A percentile compares a stretch with the other conserved stretches of the same genome.
These are phyloP conservation scores for Carex arenaria DNA, from an alignment of 202 grass and related monocot species.

Conservation along the genomic window DNA sequence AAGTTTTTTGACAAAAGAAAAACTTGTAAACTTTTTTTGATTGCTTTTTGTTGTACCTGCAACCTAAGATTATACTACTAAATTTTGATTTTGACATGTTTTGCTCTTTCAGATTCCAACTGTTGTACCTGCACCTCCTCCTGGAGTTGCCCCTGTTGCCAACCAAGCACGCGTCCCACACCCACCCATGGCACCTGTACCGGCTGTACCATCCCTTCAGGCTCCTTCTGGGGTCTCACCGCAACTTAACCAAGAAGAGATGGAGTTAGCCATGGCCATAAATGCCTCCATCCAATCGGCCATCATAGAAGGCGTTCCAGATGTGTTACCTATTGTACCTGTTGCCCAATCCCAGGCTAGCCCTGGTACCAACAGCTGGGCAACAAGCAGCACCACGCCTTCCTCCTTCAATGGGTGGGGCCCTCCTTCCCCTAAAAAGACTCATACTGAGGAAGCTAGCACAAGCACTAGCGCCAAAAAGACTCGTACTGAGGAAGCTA, in stretches of 20 bases:
- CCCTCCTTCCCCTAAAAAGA: conserved; percentile 33
- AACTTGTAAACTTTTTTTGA: too few species aligned
- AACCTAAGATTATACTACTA: not conserved
- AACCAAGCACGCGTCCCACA: conserved; percentile 20
- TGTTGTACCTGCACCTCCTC: conserved; percentile 30
- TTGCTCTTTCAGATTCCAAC: conserved; percentile 34
- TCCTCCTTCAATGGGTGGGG: conserved; percentile 67
- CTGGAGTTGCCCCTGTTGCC: conserved; percentile 1
- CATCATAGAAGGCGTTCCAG: conserved; percentile 73
- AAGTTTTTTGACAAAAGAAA: too few species aligned
- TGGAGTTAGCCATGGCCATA: conserved; percentile 79
- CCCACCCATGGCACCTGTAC: conserved; percentile 13
- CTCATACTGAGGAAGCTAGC: conserved; percentile 30
- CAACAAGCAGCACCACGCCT: conserved; percentile 27
- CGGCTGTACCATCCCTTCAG: not conserved
- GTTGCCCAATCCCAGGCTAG: conserved; percentile 7
- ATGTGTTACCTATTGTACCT: conserved; percentile 36
- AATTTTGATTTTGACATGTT: not conserved
- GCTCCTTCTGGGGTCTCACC: conserved; percentile 23
- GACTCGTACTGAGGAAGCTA: conserved; percentile 30
- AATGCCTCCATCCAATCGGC: conserved; percentile 89
- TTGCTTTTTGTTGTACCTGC: too few species aligned
- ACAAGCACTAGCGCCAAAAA: conserved; percentile 50
- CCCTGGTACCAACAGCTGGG: conserved; percentile 45
- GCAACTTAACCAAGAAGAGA: conserved; percentile 53